Conservation (phyloP, 2,329 filamentous ascomycete species). For the Periconia digitata region DNA sequence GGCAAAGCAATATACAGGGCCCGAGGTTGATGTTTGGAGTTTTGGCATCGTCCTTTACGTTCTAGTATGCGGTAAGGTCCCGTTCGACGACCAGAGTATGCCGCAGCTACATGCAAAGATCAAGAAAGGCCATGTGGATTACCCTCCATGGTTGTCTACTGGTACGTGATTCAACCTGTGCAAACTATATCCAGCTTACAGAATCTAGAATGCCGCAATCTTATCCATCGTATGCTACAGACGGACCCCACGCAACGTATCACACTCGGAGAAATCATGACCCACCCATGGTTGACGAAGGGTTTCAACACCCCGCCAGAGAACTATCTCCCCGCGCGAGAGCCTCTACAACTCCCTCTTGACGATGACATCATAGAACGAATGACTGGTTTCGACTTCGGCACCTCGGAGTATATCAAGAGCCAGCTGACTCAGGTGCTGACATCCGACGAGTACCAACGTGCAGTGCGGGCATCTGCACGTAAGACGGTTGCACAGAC, state of each 20-base stretch:
- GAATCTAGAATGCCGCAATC: constrained; percentile 78
- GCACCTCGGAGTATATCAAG: constrained; percentile 79
- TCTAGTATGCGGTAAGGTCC: constrained; percentile 94
- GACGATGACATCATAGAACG: constrained; percentile 82
- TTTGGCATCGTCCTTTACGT: constrained; percentile 98
- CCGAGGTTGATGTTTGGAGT: constrained; percentile 98
- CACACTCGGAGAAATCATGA: constrained; percentile 88
- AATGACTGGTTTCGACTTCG: constrained; percentile 99
- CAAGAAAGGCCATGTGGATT: constrained; percentile 94
- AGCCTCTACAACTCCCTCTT: constrained; percentile 81
- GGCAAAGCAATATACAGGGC: constrained; percentile 90
- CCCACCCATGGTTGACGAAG: constrained; percentile 93
- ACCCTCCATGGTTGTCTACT: constrained; percentile 86
- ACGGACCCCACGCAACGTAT: constrained; percentile 88
- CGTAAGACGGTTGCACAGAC: constrained; percentile 63
- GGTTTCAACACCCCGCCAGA: constrained; percentile 85
- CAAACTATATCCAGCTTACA: constrained; percentile 8
- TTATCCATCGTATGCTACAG: constrained; percentile 93
- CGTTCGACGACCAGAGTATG: constrained; percentile 99
- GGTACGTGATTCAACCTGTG: constrained; percentile 59
- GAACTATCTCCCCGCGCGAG: constrained; percentile 80
- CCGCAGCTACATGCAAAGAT: constrained; percentile 97
- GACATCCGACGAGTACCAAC: constrained; percentile 91
- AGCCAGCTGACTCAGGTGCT: constrained; percentile 81
- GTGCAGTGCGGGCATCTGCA: constrained; percentile 71